These are phyloP conservation scores for Kwoniella europaea DNA, from an alignment of 768 basidiomycete species.

Conservation along the genomic window DNA sequence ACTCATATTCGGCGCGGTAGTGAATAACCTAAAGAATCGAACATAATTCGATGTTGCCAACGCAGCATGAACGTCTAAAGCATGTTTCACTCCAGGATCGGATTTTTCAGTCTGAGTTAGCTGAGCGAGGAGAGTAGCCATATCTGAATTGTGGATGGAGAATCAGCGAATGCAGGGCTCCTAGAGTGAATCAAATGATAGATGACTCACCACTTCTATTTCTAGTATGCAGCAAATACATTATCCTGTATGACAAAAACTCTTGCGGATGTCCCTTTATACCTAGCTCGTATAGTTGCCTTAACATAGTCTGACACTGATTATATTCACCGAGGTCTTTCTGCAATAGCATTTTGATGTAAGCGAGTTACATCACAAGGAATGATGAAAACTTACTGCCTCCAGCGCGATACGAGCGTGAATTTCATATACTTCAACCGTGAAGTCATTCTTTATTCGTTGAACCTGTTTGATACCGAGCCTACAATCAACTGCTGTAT, in stretches of 20 bases:
- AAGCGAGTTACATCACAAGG: not conserved
- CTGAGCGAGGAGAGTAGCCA: slow-evolving; percentile 96
- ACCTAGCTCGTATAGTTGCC: slow-evolving; percentile 88
- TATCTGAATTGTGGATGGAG: slow-evolving; percentile 64
- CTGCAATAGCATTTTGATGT: slow-evolving; percentile 61
- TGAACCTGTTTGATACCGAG: slow-evolving; percentile 72
- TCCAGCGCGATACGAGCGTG: slow-evolving; percentile 97
- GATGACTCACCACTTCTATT: slow-evolving; percentile 80
- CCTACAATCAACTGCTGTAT: not conserved
- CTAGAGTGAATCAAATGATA: not conserved
- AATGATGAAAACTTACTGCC: slow-evolving; percentile 65
- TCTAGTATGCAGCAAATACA: slow-evolving; percentile 91
- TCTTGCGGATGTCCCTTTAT: slow-evolving; percentile 91
- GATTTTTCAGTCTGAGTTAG: slow-evolving; percentile 90
- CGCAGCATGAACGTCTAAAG: slow-evolving; percentile 84
- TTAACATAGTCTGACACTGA: slow-evolving; percentile 90
- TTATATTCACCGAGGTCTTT: slow-evolving; percentile 98
- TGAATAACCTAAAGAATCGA: slow-evolving; percentile 81
- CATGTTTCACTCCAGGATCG: slow-evolving; percentile 79
- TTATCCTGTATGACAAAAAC: slow-evolving; percentile 95
- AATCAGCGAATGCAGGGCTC: not conserved
- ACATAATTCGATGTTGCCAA: slow-evolving; percentile 93
- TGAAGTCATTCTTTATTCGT: slow-evolving; percentile 97
- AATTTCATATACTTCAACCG: slow-evolving; percentile 95
- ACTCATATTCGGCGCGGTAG: slow-evolving; percentile 90